Percentiles rank a stretch among this genome's conserved stretches.
These are phyloP conservation scores for Themeda triandra DNA, from an alignment of 176 grass and related monocot species.

Conservation along the genomic window DNA sequence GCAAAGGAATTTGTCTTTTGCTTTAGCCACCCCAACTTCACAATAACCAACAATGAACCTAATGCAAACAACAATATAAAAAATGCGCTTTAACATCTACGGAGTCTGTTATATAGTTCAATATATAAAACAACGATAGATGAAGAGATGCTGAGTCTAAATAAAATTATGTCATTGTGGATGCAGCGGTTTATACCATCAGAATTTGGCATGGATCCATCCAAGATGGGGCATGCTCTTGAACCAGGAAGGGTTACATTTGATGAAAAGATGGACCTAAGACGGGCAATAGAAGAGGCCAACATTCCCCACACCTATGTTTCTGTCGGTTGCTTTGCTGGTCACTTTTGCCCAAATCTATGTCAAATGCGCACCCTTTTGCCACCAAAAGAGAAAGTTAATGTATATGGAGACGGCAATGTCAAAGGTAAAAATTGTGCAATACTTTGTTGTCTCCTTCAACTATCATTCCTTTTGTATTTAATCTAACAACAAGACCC, in stretches of 20 bases:
- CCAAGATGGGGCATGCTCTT: constrained; percentile 48
- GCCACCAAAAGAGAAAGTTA: constrained; percentile 51
- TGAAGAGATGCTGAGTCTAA: not conserved
- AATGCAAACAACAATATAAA: too few species aligned
- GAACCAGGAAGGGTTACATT: constrained; percentile 46
- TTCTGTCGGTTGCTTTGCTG: constrained; percentile 47
- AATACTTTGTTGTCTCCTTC: not conserved
- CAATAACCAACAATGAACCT: not conserved
- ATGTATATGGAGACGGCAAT: constrained; percentile 45
- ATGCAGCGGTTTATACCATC: constrained; percentile 60
- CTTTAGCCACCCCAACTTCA: not conserved
- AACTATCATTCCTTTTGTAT: too few species aligned
- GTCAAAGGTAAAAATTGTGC: constrained; percentile 25
- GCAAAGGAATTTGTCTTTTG: too few species aligned
- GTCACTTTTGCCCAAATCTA: constrained; percentile 32
- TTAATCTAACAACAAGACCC: too few species aligned
- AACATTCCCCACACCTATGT: constrained; percentile 62
- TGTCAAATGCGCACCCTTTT: constrained; percentile 38
- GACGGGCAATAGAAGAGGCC: constrained; percentile 49
- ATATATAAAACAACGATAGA: not conserved
- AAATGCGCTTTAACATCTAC: not conserved
- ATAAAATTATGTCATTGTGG: not conserved
- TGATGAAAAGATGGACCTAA: constrained; percentile 43
- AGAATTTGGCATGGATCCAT: constrained; percentile 57
- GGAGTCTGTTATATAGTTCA: too few species aligned